Evolutionary conservation across 805 yeast genomes (phyloP).

Genomic region (Lipomyces spencermartinsiae): DNA sequence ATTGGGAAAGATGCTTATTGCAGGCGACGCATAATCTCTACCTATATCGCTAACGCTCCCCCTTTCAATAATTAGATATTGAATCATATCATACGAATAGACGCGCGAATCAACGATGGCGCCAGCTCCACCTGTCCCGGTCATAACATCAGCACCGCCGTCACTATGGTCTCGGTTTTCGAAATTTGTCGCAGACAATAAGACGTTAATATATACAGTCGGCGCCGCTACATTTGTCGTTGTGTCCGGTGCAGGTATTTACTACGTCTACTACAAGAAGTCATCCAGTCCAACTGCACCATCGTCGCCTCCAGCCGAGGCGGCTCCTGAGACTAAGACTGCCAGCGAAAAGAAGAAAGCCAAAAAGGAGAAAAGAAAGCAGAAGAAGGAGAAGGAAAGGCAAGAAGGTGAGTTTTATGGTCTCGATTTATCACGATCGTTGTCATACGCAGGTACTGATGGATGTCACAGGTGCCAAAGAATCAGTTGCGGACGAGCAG

Average conservation of each 20-base stretch:
- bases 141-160: slow-evolving; percentile 28
- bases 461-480: slow-evolving; percentile 4
- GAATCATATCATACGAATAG: not conserved
- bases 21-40: not conserved
- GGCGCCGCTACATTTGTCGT: slow-evolving; percentile 36
- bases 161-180: slow-evolving; percentile 33
- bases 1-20: not conserved
- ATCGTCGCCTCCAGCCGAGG: slow-evolving; percentile 8
- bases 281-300: slow-evolving; percentile 12
- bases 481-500: not conserved
- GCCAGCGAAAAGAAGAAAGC: slow-evolving; percentile 29
- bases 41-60: not conserved
- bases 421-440: not conserved
- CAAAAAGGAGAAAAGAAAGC: slow-evolving; percentile 35
- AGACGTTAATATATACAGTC: slow-evolving; percentile 36
- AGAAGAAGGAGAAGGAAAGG: slow-evolving; percentile 28
- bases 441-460: not conserved
- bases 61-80: not conserved
- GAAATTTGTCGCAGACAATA: slow-evolving; percentile 37
- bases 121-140: slow-evolving; percentile 16
- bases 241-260: slow-evolving; percentile 40
- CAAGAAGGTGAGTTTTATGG: slow-evolving; percentile 21
- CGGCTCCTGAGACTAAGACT: slow-evolving; percentile 15
- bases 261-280: slow-evolving; percentile 32
- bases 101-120: slow-evolving; percentile 19